Evolutionary conservation across 805 yeast species (phyloP).

Genomic region (Vanderwaltozyma yarrowii): DNA sequence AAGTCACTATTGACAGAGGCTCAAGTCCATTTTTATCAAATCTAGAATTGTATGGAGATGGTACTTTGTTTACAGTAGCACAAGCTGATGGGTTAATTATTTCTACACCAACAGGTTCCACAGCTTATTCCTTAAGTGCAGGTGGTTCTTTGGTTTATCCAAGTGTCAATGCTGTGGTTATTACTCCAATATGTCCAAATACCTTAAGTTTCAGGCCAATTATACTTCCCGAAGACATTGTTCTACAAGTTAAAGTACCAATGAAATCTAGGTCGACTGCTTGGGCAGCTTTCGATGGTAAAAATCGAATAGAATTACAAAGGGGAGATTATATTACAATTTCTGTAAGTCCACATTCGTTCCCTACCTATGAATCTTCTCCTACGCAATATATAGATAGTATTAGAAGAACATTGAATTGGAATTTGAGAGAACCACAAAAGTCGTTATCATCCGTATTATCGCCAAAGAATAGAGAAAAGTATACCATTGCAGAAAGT

Average conservation of each 20-base stretch:
- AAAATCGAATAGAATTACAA: slow-evolving; percentile 65
- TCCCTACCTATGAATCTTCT: slow-evolving; percentile 77
- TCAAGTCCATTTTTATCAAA: slow-evolving; percentile 86
- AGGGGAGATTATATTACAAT: slow-evolving; percentile 80
- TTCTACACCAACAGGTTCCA: slow-evolving; percentile 92
- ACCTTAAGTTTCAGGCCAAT: slow-evolving; percentile 87
- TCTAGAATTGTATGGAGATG: slow-evolving; percentile 82
- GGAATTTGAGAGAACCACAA: slow-evolving; percentile 87
- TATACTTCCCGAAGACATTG: slow-evolving; percentile 85
- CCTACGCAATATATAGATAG: slow-evolving; percentile 72
- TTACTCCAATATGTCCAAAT: slow-evolving; percentile 93
- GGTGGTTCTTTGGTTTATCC: slow-evolving; percentile 94
- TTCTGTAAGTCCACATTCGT: slow-evolving; percentile 78
- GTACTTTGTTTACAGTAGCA: slow-evolving; percentile 69
- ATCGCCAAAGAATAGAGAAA: slow-evolving; percentile 10
- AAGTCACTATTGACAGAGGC: slow-evolving; percentile 83
- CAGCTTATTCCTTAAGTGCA: slow-evolving; percentile 88
- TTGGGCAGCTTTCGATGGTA: slow-evolving; percentile 94
- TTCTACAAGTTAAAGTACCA: slow-evolving; percentile 71
- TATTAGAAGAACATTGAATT: slow-evolving; percentile 73
- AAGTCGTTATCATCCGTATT: slow-evolving; percentile 48
- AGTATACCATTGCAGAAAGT: slow-evolving; percentile 3
- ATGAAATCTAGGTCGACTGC: slow-evolving; percentile 75
- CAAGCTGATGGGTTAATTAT: slow-evolving; percentile 90
- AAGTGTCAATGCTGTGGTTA: slow-evolving; percentile 81